Evolutionary conservation across 169 alveolate genomes (phyloP).

Genomic region (Pseudocohnilembus persalinus): DNA sequence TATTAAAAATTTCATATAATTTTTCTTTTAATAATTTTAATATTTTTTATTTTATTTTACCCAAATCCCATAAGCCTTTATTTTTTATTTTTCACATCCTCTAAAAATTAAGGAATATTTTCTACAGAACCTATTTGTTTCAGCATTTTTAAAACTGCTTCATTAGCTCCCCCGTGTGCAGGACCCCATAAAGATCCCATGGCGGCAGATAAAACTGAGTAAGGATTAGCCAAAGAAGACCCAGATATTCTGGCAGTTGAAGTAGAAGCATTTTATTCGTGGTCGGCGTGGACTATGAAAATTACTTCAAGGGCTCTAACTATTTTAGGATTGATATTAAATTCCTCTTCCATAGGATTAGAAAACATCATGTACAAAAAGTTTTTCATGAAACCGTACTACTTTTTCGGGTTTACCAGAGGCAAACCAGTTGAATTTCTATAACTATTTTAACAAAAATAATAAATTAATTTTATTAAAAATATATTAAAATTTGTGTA

Average conservation of each 20-base stretch:
- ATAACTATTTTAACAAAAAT: constrained; percentile 16
- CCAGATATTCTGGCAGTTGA: constrained; percentile 89
- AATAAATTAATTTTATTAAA: no score
- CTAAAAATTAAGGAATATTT: constrained; percentile 61
- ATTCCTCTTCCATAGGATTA: constrained; percentile 78
- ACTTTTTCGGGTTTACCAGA: constrained; percentile 74
- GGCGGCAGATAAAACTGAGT: constrained; percentile 88
- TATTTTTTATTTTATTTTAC: no score
- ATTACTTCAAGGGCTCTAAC: constrained; percentile 82
- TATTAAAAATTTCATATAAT: no score
- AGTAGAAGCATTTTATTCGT: constrained; percentile 89
- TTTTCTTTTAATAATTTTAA: neutral
- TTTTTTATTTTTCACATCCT: constrained; percentile 74
- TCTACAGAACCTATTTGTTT: constrained; percentile 71
- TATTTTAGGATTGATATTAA: constrained; percentile 60
- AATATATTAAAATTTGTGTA: neutral
- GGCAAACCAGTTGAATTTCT: constrained; percentile 85
- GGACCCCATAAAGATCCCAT: constrained; percentile 90
- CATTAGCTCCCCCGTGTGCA: constrained; percentile 92
- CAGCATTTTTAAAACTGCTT: constrained; percentile 86
- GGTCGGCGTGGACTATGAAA: constrained; percentile 88
- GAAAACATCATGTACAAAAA: constrained; percentile 86
- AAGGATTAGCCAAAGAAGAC: constrained; percentile 78
- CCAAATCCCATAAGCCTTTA: constrained; percentile 90
- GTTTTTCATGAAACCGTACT: constrained; percentile 68